Base-by-base conservation (phyloP, 257 asterid species). In the Catharanthus roseus region DNA sequence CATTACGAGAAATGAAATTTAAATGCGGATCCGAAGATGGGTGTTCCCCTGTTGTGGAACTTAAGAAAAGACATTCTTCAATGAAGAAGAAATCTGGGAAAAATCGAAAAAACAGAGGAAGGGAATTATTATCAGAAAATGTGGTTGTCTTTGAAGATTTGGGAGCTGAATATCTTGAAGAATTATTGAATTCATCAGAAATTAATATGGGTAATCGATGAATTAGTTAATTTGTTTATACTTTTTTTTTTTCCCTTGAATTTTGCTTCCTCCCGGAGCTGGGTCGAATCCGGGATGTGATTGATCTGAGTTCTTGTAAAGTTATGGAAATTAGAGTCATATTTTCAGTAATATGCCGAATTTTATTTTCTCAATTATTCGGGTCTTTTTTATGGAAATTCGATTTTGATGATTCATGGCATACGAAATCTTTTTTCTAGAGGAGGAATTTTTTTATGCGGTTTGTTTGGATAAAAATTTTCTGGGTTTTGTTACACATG, bases 141-240 rank as follows among this genome's bases (percentile, higher is more conserved):
- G 82, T 85, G 77, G 76, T 91, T 51, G 91, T 91, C 24, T 73
- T 91, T 61, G 93, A 91, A 84, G 97, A 91, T 77, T 83, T 91
- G 91, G 97, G 97, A 10, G 81, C 77, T 51, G 95, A 89, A 18
- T 86, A 76, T 75, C 76, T 87, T 18, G 97, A 91, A 75, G 77
- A 79, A 33, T 76, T 91, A 11, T 77, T 89, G 80, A 86, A 72
- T 42, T 79, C 66, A 8, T 85, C 91, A 1, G 83, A 47, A 73
- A 34, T n/a, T n/a, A n/a, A 7, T 0, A 7, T 21, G 1, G 23
- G 6, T 3, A 34, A 10, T 34, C 28, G 47, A 62, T 62, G 47
- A 62, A 62, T 29, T 1, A 2, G 21, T 69, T n/a, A 62, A 34
- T 62, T 34, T 62, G 67, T 62, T 62, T 47, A 62, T 62, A 62